Evolutionary conservation across 352 stramenopile species (phyloP).

Genomic region (Phytopythium chamaehyphon): DNA sequence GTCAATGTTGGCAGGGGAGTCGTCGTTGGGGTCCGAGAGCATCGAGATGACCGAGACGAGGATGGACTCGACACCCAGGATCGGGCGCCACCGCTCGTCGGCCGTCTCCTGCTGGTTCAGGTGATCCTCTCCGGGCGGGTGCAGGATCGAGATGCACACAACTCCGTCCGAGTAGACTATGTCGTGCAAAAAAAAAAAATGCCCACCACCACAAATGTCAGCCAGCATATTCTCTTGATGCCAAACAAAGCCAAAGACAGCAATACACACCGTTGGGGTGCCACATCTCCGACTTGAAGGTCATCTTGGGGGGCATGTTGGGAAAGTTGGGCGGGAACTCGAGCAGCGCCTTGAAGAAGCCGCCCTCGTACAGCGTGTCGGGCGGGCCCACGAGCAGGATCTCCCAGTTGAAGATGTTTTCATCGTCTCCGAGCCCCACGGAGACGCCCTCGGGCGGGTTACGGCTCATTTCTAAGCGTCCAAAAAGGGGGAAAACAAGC

Average conservation of each 20-base stretch:
- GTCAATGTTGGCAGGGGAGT: slow-evolving; percentile 99
- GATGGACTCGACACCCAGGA: slow-evolving; percentile 95
- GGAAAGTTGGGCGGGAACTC: slow-evolving; percentile 98
- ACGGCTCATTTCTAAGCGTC: slow-evolving; percentile 93
- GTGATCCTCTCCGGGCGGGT: slow-evolving; percentile 97
- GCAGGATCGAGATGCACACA: slow-evolving; percentile 99
- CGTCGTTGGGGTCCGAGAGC: slow-evolving; percentile 99
- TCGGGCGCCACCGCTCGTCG: slow-evolving; percentile 98
- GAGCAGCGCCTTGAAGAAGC: slow-evolving; percentile 98
- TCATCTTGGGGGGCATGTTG: slow-evolving; percentile 99
- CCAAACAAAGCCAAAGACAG: too few species aligned
- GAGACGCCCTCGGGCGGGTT: slow-evolving; percentile 98
- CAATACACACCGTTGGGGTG: slow-evolving; percentile 97
- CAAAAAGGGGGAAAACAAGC: slow-evolving; percentile 10
- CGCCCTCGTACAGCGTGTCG: slow-evolving; percentile 94
- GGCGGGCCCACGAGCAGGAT: slow-evolving; percentile 96
- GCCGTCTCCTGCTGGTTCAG: slow-evolving; percentile 98
- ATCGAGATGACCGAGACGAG: slow-evolving; percentile 98
- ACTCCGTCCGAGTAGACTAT: slow-evolving; percentile 97
- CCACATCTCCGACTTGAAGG: slow-evolving; percentile 99
- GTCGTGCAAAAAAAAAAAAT: too few species aligned
- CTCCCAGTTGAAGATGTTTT: slow-evolving; percentile 99
- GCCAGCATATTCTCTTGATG: background rate
- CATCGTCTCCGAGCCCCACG: slow-evolving; percentile 96
- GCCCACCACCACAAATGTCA: background rate